Conservation (phyloP, 768 basidiomycete genomes). For the Xerocomus spinulosus region DNA sequence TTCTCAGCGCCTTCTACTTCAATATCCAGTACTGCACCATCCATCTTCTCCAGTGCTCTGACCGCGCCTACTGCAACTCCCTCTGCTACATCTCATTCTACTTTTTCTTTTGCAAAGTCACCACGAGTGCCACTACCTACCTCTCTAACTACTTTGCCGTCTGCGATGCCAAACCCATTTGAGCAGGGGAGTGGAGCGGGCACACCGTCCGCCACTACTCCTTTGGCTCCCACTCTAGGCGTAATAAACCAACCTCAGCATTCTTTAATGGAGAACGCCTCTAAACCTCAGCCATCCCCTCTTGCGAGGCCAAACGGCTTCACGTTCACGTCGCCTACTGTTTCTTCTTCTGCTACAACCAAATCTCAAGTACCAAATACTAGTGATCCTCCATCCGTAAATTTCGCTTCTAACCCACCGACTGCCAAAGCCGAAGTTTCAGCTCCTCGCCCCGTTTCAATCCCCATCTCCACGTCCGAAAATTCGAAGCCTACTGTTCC, state of each 20-base stretch:
- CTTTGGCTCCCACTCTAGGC: slow-evolving; percentile 6
- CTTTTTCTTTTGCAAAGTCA: slow-evolving; percentile 17
- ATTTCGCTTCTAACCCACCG: slow-evolving; percentile 5
- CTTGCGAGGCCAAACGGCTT: slow-evolving; percentile 18
- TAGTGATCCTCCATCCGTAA: slow-evolving; percentile 4
- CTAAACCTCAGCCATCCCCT: slow-evolving; percentile 11
- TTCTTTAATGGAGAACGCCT: slow-evolving; percentile 4
- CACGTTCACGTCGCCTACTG: slow-evolving; percentile 22
- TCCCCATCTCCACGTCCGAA: slow-evolving; percentile 1
- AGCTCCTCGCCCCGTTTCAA: not conserved
- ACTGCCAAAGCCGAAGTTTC: slow-evolving; percentile 6
- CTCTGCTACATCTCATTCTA: slow-evolving; percentile 7
- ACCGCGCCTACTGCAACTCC: slow-evolving; percentile 10
- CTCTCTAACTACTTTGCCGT: slow-evolving; percentile 1
- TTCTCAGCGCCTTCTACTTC: slow-evolving; percentile 27
- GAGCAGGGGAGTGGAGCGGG: slow-evolving; percentile 23
- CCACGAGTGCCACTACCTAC: slow-evolving; percentile 7
- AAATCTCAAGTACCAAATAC: slow-evolving; percentile 16
- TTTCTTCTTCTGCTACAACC: slow-evolving; percentile 1
- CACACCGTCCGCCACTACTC: not conserved
- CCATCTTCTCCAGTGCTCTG: slow-evolving; percentile 10
- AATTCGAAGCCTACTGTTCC: slow-evolving; percentile 12
- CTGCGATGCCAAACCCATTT: slow-evolving; percentile 29
- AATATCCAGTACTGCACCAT: slow-evolving; percentile 15
- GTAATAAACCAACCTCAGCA: slow-evolving; percentile 10